Evolutionary conservation across 768 basidiomycete species (phyloP).

Genomic region (Lactarius evosmus): DNA sequence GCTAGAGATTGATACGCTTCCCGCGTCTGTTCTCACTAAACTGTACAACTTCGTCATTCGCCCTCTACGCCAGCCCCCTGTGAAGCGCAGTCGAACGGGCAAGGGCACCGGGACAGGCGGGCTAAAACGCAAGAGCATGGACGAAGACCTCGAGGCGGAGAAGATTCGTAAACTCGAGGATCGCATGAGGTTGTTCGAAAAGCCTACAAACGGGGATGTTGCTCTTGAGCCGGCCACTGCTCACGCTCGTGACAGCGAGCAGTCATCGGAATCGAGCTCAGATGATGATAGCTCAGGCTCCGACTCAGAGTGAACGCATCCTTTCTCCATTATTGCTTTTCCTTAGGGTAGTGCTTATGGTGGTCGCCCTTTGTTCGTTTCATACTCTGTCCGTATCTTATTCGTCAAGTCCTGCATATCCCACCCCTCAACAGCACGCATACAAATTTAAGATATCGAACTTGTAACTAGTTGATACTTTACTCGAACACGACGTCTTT

Average conservation of each 20-base stretch:
- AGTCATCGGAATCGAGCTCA: constrained; percentile 76
- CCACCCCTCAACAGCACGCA: constrained; percentile 29
- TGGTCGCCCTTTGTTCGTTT: constrained; percentile 14
- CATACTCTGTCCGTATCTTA: constrained; percentile 27
- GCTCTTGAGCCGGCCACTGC: constrained; percentile 37
- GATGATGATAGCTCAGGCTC: constrained; percentile 79
- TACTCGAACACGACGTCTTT: constrained; percentile 28
- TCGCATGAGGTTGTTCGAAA: constrained; percentile 80
- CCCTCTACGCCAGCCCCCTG: constrained; percentile 55
- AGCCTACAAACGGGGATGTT: constrained; percentile 39
- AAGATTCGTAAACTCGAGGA: constrained; percentile 91
- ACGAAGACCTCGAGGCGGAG: constrained; percentile 93
- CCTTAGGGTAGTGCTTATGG: constrained; percentile 12
- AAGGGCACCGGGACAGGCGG: constrained; percentile 88
- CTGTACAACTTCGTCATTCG: constrained; percentile 94
- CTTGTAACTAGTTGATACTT: constrained; percentile 33
- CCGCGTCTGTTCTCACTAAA: constrained; percentile 81
- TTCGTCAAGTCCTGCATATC: constrained; percentile 30
- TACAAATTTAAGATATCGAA: constrained; percentile 35
- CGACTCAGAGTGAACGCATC: constrained; percentile 68
- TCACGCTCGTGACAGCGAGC: constrained; percentile 58
- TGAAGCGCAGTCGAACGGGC: constrained; percentile 62
- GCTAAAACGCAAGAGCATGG: constrained; percentile 92
- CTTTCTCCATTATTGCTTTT: neutral
- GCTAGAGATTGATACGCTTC: constrained; percentile 92